A percentile compares a stretch with the other conserved stretches of the same genome.
Evolutionary conservation across 805 yeast genomes (phyloP).

Genomic region (Lipomyces spencermartinsiae): DNA sequence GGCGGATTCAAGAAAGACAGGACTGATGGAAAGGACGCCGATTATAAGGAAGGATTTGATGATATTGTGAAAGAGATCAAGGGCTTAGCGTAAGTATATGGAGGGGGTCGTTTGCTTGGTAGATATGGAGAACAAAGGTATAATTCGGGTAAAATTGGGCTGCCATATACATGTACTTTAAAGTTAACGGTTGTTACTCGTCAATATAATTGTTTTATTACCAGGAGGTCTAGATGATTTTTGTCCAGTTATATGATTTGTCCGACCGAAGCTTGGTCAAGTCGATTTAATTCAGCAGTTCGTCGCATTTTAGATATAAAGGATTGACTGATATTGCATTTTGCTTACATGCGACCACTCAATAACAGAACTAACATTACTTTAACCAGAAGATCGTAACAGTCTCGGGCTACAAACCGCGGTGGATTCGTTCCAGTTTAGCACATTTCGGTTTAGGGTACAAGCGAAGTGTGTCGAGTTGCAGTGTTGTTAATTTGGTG

Average conservation of each 20-base stretch:
- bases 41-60: conserved; percentile 89
- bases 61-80: conserved; percentile 91
- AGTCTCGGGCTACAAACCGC: no score
- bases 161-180: not conserved
- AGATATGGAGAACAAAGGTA: not conserved
- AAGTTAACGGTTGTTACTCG: not conserved
- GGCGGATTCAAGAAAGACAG: conserved; percentile 78
- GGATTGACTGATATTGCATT: no score
- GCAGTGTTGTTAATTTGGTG: no score
- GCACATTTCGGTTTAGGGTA: no score
- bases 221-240: not conserved
- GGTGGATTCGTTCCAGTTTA: no score
- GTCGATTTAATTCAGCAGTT: no score
- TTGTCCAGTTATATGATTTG: not conserved
- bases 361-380: no score
- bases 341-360: no score
- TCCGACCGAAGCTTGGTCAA: no score
- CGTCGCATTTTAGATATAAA: not conserved
- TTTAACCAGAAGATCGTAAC: no score
- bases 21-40: conserved; percentile 69
- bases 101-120: not conserved
- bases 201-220: not conserved
- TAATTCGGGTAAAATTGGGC: conserved; percentile 2
- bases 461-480: no score
- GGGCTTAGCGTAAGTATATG: conserved; percentile 14